Evolutionary conservation across 1,139 yeast genomes (phyloP).

Genomic region (Entelexis paramagnoliae): DNA sequence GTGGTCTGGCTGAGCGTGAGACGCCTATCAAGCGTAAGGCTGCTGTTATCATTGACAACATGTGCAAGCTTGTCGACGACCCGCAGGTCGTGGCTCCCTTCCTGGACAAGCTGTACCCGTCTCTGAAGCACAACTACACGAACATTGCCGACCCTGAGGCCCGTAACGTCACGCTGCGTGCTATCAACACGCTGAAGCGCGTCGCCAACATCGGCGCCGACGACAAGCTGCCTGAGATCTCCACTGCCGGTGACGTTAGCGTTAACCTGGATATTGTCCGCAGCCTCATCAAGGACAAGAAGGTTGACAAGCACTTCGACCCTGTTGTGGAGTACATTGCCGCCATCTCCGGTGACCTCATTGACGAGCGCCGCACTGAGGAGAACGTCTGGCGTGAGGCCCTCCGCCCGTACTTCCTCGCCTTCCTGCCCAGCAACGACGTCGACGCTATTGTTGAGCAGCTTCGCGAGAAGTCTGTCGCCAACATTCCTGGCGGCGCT

Average conservation of each 20-base stretch:
- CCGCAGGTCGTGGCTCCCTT: constrained; percentile 99
- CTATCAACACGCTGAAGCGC: constrained; percentile 93
- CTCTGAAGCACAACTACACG: constrained; percentile 83
- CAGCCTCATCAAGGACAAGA: constrained; percentile 57
- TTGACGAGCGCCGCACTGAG: constrained; percentile 94
- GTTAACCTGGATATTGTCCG: constrained; percentile 79
- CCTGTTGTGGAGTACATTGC: constrained; percentile 74
- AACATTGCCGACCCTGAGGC: constrained; percentile 99
- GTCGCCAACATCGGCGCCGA: constrained; percentile 86
- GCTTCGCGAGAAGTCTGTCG: constrained; percentile 92
- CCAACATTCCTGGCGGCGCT: constrained; percentile 95
- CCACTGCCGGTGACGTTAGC: constrained; percentile 92
- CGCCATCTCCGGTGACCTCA: constrained; percentile 96
- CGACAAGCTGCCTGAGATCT: constrained; percentile 87
- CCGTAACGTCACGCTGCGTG: constrained; percentile 95
- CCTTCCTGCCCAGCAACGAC: constrained; percentile 87
- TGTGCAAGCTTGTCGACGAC: constrained; percentile 99
- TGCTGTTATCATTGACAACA: constrained; percentile 98
- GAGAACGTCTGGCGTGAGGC: constrained; percentile 83
- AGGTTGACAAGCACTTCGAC: constrained; percentile 65
- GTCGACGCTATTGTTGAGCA: constrained; percentile 86
- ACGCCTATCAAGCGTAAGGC: constrained; percentile 99
- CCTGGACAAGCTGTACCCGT: constrained; percentile 89
- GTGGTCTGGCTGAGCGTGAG: constrained; percentile 99
- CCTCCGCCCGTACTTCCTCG: constrained; percentile 88